Evolutionary conservation across 345 rosid species (phyloP), one percentile per base, ranked within the genome.

Genomic region (Eucalyptus polybractea): DNA sequence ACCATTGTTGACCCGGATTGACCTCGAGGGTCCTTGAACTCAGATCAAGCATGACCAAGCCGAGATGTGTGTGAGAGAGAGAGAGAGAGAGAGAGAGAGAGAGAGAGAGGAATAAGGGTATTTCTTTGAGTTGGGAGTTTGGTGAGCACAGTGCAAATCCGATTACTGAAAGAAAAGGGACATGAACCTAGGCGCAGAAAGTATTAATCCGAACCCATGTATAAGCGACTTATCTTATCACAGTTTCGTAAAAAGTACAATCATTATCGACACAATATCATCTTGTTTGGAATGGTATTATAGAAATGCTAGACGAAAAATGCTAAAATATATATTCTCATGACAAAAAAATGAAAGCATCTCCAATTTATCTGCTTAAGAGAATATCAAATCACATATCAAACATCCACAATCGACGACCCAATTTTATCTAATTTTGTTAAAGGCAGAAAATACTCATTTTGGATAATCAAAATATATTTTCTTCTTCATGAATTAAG

Each of bases 361-460:
- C 17, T n/a, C 21, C 76, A 65, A 65, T 65, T 65, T n/a, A 14
- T n/a, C 22, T 15, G 0, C 37, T n/a, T 10, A 72, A 37, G 25
- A 17, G 44, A 69, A 69, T 33, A 33, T 9, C 7, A 0, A 33
- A 33, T 69, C 81, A 33, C 25, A 17, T 33, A 17, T 33, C 0
- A 33, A 33, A 33, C 0, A 17, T 69, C 24, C 6, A 33, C 24
- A 69, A n/a, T 15, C 0, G 33, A n/a, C 1, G 3, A n/a, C 0
- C 5, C 37, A 65, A n/a, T n/a, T 13, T n/a, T 29, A 29, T 8
- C 37, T 65, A 65, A n/a, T n/a, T 65, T 14, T 65, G 37, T 65
- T 65, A 13, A 65, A 15, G 0, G 6, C 31, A 60, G n/a, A 60
- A 25, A 60, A 60, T 25, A 60, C 69, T 62, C 33, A 65, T 13